phyloP scores from a whole-genome alignment of 208 protist species.

The Leishmania tropica region DNA sequence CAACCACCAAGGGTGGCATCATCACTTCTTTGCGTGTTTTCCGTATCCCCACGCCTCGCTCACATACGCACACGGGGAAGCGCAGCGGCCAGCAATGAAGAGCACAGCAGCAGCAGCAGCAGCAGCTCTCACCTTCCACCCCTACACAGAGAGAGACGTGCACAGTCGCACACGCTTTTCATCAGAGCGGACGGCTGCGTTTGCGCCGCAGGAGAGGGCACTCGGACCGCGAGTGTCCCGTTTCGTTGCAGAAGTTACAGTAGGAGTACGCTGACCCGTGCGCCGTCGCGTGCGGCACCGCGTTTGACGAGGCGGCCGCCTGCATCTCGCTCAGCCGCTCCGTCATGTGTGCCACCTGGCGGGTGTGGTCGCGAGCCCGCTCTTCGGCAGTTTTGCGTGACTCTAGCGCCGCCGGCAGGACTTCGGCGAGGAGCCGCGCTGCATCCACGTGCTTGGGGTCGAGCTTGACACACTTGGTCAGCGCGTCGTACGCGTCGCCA shows the following conservation, averaged over 20 bases:
- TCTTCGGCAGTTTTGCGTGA: slow-evolving; percentile 51
- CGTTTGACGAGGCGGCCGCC: slow-evolving; percentile 4
- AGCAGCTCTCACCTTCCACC: not conserved
- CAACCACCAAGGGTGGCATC: not conserved
- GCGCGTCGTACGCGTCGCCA: slow-evolving; percentile 49
- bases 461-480: slow-evolving; percentile 55
- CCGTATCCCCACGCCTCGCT: not conserved
- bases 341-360: slow-evolving; percentile 13
- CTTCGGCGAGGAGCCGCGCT: slow-evolving; percentile 38
- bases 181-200: slow-evolving; percentile 36
- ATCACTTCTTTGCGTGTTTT: not conserved
- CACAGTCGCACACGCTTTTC: not conserved
- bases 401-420: slow-evolving; percentile 43
- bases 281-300: slow-evolving; percentile 31
- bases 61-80: not conserved
- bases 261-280: slow-evolving; percentile 68
- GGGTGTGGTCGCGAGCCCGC: slow-evolving; percentile 42
- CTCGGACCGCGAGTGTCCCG: slow-evolving; percentile 67
- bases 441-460: slow-evolving; percentile 64
- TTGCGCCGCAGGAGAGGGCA: slow-evolving; percentile 77
- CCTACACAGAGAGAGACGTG: not conserved
- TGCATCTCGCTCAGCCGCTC: slow-evolving; percentile 46
- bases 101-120: slow-evolving; percentile 4
- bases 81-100: not conserved
- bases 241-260: slow-evolving; percentile 87